A percentile compares a stretch with the other conserved stretches of the same genome.
Evolutionary conservation across 2,329 filamentous ascomycete genomes (phyloP).

Genomic region (Nemania sp.): DNA sequence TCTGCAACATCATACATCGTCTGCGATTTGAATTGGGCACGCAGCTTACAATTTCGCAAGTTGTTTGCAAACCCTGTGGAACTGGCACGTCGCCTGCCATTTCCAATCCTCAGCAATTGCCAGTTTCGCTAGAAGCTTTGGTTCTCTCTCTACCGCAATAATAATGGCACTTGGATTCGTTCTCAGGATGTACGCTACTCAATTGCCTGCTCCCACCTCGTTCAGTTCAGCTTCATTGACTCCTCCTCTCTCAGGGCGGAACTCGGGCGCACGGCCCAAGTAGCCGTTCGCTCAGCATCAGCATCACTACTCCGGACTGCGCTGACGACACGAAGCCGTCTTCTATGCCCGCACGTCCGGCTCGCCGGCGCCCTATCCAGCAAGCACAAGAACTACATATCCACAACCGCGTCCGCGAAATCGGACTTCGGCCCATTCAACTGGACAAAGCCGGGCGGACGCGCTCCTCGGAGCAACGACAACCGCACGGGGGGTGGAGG

Average conservation of each 20-base stretch:
- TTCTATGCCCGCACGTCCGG: slow-evolving; percentile 1
- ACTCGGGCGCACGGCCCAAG: slow-evolving; percentile 32
- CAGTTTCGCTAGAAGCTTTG: background rate
- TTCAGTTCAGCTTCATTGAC: slow-evolving; percentile 5
- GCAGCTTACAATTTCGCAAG: background rate
- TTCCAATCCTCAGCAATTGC: too few relatives aligned
- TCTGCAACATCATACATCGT: too few relatives aligned
- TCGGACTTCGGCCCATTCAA: slow-evolving; percentile 3
- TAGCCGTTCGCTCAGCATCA: slow-evolving; percentile 32
- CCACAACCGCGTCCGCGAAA: slow-evolving; percentile 2
- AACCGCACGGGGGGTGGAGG: too few relatives aligned
- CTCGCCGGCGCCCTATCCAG: slow-evolving; percentile 2
- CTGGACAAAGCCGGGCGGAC: slow-evolving; percentile 22
- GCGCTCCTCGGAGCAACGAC: background rate
- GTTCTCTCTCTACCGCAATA: background rate
- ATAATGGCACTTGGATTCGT: background rate
- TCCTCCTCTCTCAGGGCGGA: slow-evolving; percentile 30
- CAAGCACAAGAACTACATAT: slow-evolving; percentile 8
- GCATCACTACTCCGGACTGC: slow-evolving; percentile 30
- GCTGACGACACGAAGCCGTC: slow-evolving; percentile 24
- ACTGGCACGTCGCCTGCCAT: too few relatives aligned
- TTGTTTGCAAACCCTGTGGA: too few relatives aligned
- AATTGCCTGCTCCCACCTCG: background rate
- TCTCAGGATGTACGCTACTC: slow-evolving; percentile 28
- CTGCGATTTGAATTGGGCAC: slow-evolving; percentile 8